A percentile compares a stretch with the other conserved stretches of the same genome.
These are phyloP conservation scores for Nepenthes gracilis DNA, from an alignment of 148 eudicot genomes.

Conservation along the genomic window DNA sequence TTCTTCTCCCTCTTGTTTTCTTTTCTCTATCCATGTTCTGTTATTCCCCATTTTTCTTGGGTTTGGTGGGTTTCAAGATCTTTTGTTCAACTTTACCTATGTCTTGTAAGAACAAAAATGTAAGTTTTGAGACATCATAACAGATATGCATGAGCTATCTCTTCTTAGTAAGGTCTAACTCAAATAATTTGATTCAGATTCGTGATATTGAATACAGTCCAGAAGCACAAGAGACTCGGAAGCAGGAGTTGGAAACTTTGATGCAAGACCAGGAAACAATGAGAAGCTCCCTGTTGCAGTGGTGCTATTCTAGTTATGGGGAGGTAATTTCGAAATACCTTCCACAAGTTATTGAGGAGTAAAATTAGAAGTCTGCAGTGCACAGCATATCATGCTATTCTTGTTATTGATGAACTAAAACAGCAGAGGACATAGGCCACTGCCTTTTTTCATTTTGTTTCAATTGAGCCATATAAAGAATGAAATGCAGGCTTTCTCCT, in stretches of 20 bases:
- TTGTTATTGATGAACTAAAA: no score
- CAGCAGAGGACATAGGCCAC: no score
- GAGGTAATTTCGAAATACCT: constrained; percentile 47
- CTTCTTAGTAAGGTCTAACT: background rate
- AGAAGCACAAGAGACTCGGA: constrained; percentile 77
- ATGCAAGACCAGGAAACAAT: constrained; percentile 71
- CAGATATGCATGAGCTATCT: background rate
- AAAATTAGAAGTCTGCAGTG: background rate
- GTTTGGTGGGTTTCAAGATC: background rate
- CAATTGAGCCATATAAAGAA: no score
- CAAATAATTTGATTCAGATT: constrained; percentile 34
- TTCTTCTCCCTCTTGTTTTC: background rate
- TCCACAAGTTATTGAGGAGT: background rate
- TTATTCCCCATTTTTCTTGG: background rate
- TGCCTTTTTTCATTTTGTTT: no score
- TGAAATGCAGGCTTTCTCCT: no score
- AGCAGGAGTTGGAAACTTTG: constrained; percentile 81
- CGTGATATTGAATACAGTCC: constrained; percentile 78
- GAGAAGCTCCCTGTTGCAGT: constrained; percentile 79
- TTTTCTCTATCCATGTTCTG: background rate
- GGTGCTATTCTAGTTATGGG: constrained; percentile 98
- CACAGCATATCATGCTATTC: no score
- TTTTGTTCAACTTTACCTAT: background rate
- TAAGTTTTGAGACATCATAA: no score
- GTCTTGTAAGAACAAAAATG: background rate